A percentile compares a stretch with the other conserved stretches of the same genome.
These are phyloP conservation scores for Trapa incisa DNA, from an alignment of 345 rosid species.

Conservation along the genomic window DNA sequence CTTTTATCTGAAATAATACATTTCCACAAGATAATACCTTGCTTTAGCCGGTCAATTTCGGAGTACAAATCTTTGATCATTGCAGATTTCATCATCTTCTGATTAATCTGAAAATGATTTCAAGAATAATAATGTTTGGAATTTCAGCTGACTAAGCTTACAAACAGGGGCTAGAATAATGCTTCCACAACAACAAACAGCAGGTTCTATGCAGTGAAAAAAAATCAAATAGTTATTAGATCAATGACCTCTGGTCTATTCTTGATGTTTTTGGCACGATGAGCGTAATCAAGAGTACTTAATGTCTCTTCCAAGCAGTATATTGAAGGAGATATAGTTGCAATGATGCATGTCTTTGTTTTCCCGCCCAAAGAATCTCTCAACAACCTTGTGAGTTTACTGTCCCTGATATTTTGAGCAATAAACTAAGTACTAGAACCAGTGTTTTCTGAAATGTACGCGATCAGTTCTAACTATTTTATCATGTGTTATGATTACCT, in stretches of 20 bases:
- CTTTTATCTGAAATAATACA: slow-evolving; percentile 1
- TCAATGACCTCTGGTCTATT: slow-evolving; percentile 85
- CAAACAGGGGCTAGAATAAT: background rate
- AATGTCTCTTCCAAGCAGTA: slow-evolving; percentile 95
- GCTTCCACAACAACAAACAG: background rate
- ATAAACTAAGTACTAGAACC: slow-evolving; percentile 6
- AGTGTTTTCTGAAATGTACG: background rate
- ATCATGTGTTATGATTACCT: slow-evolving; percentile 28
- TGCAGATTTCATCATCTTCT: slow-evolving; percentile 99
- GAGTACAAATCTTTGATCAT: slow-evolving; percentile 93
- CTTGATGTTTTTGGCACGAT: slow-evolving; percentile 97
- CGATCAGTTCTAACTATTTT: background rate
- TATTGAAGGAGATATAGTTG: slow-evolving; percentile 86
- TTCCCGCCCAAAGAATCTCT: slow-evolving; percentile 98
- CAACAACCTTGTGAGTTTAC: slow-evolving; percentile 87
- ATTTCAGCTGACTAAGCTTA: background rate
- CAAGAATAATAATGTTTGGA: background rate
- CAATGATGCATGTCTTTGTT: slow-evolving; percentile 98
- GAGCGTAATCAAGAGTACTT: slow-evolving; percentile 95
- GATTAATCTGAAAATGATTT: slow-evolving; percentile 57
- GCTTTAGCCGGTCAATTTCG: slow-evolving; percentile 92
- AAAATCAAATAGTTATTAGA: slow-evolving; percentile 8
- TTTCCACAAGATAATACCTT: slow-evolving; percentile 39
- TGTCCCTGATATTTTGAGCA: slow-evolving; percentile 53
- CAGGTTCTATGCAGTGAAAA: background rate